Percentiles rank a stretch among this genome's conserved stretches.
These are phyloP conservation scores for Polygonum maritimum DNA, from an alignment of 148 eudicot genomes.

Conservation along the genomic window DNA sequence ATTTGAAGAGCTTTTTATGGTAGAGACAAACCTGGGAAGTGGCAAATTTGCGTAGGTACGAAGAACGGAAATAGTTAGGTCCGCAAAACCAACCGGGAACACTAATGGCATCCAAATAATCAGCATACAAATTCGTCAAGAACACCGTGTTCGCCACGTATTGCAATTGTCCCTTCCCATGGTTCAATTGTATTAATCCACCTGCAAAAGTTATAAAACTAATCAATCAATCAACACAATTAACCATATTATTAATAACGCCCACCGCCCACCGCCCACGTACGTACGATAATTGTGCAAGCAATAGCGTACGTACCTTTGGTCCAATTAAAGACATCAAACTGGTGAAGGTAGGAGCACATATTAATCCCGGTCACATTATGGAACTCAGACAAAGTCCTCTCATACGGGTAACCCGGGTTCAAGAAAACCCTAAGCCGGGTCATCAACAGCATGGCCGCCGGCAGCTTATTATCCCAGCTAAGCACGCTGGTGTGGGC, in stretches of 20 bases:
- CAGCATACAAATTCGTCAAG: slow-evolving; percentile 56
- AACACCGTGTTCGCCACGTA: slow-evolving; percentile 74
- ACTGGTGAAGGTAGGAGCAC: slow-evolving; percentile 58
- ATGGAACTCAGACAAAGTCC: slow-evolving; percentile 46
- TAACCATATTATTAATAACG: not conserved
- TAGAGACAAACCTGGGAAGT: slow-evolving; percentile 43
- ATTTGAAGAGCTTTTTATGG: no score
- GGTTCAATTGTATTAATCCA: slow-evolving; percentile 56
- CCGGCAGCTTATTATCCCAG: slow-evolving; percentile 81
- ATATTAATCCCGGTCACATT: slow-evolving; percentile 51
- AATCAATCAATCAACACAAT: not conserved
- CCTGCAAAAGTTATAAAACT: slow-evolving; percentile 26
- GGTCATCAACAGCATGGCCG: slow-evolving; percentile 55
- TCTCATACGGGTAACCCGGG: slow-evolving; percentile 76
- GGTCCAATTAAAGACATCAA: slow-evolving; percentile 50
- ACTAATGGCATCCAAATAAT: slow-evolving; percentile 52
- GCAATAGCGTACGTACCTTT: slow-evolving; percentile 53
- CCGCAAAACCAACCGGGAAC: slow-evolving; percentile 72
- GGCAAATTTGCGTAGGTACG: slow-evolving; percentile 44
- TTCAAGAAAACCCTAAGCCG: slow-evolving; percentile 57
- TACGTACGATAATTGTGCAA: no score
- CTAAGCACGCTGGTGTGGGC: slow-evolving; percentile 54
- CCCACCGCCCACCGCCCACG: no score
- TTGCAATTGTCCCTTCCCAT: slow-evolving; percentile 48
- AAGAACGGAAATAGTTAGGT: slow-evolving; percentile 23